Evolutionary conservation across 495 filamentous ascomycete genomes (phyloP).

Genomic region (Sabuloglossum arenarium): DNA sequence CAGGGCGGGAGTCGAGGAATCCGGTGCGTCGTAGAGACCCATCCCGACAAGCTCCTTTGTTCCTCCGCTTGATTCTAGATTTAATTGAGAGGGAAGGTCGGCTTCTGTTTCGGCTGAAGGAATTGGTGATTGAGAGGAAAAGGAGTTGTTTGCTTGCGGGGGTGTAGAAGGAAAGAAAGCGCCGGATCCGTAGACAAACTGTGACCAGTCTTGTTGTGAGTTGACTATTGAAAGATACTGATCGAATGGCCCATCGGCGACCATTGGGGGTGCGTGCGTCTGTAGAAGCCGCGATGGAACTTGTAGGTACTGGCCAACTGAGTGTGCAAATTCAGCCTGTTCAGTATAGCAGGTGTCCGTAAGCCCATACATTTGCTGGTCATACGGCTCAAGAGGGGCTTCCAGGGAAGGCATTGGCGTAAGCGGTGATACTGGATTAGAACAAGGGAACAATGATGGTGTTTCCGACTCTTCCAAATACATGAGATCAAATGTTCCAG

Average conservation of each 20-base stretch:
- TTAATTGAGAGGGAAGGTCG: neutral
- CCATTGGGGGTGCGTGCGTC: neutral
- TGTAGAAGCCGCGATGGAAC: neutral
- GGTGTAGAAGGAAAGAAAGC: constrained; percentile 1
- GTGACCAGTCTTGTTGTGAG: constrained; percentile 1
- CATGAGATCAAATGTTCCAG: neutral
- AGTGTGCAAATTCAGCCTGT: neutral
- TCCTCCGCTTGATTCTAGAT: neutral
- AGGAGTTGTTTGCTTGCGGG: neutral
- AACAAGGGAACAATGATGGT: neutral
- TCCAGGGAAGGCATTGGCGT: neutral
- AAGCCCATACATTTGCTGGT: neutral
- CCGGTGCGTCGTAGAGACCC: constrained; percentile 59
- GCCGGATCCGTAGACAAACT: neutral
- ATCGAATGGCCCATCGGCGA: neutral
- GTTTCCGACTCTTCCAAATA: neutral
- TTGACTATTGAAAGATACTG: neutral
- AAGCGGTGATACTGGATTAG: neutral
- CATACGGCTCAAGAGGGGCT: neutral
- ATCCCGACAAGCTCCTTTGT: constrained; percentile 53
- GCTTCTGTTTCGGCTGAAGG: neutral
- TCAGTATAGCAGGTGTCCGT: neutral
- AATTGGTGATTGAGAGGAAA: neutral
- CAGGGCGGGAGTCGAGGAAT: constrained; percentile 19
- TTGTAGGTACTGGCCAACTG: neutral